Conservation (phyloP, 2,329 filamentous ascomycete genomes). For the Ophiosphaerella narmari region DNA sequence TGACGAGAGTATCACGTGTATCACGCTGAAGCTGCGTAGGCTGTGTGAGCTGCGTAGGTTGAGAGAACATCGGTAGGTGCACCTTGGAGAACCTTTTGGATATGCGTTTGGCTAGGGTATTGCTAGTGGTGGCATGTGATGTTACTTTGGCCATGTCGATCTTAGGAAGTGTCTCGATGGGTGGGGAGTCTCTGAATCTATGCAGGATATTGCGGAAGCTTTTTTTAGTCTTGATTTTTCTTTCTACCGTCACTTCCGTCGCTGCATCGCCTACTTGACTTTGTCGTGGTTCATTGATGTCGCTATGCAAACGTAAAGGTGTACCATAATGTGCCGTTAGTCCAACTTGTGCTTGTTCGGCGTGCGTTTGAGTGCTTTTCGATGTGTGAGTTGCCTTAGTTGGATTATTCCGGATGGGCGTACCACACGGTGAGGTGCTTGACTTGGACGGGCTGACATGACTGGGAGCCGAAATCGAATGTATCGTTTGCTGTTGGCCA, state of each 20-base stretch:
- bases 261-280: neutral
- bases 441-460: too few species aligned
- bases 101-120: slow-evolving; percentile 23
- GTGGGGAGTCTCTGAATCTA: slow-evolving; percentile 12
- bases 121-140: slow-evolving; percentile 19
- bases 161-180: slow-evolving; percentile 1
- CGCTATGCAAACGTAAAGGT: too few species aligned
- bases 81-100: slow-evolving; percentile 23
- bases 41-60: neutral
- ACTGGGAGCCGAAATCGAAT: too few species aligned
- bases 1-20: too few species aligned
- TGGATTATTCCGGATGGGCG: neutral
- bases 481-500: too few species aligned
- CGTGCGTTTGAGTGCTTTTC: too few species aligned
- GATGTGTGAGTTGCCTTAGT: too few species aligned
- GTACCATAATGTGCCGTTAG: neutral
- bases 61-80: slow-evolving; percentile 1
- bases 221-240: slow-evolving; percentile 24
- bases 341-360: neutral
- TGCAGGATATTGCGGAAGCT: slow-evolving; percentile 34
- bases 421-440: neutral
- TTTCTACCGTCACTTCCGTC: neutral
- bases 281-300: neutral
- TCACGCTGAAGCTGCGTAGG: too few species aligned
- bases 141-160: slow-evolving; percentile 14